These are phyloP conservation scores for Rhexocercosporidium sp. DNA, from an alignment of 2,329 filamentous ascomycete species.

Conservation along the genomic window DNA sequence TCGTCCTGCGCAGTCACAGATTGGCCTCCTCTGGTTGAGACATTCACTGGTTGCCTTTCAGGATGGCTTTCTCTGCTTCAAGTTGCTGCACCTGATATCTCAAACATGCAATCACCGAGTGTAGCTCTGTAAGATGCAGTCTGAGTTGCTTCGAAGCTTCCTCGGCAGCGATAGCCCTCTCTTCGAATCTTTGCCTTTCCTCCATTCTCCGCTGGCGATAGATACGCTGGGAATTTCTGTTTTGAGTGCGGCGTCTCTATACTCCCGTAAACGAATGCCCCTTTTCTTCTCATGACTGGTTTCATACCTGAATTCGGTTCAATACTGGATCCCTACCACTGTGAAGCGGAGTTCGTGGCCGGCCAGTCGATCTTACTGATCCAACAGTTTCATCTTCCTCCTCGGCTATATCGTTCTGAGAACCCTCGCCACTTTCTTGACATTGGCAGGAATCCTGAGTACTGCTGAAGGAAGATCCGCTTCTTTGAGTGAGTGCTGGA, in stretches of 20 bases:
- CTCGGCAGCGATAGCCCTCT: slow-evolving; percentile 21
- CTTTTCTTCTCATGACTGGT: neutral
- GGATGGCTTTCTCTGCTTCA: neutral
- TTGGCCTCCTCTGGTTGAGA: neutral
- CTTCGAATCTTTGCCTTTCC: slow-evolving; percentile 19
- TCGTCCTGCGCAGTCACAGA: neutral
- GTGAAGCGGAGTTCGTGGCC: slow-evolving; percentile 6
- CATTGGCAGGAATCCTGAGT: slow-evolving; percentile 6
- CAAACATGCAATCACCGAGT: slow-evolving; percentile 6
- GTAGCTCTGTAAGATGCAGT: slow-evolving; percentile 14
- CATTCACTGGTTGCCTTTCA: neutral
- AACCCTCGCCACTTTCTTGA: neutral
- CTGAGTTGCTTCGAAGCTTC: slow-evolving; percentile 6
- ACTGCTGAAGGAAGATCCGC: slow-evolving; percentile 10
- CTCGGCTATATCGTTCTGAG: neutral
- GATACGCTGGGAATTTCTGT: slow-evolving; percentile 26
- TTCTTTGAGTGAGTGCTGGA: neutral
- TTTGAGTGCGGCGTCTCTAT: slow-evolving; percentile 21
- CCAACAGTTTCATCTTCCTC: neutral
- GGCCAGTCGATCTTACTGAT: neutral
- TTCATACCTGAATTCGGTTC: slow-evolving; percentile 21
- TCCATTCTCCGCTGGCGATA: slow-evolving; percentile 23
- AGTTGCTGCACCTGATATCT: slow-evolving; percentile 1
- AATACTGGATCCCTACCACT: slow-evolving; percentile 9
- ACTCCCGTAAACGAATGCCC: neutral